These are phyloP conservation scores for Sporothrix luriei DNA, from an alignment of 2,329 filamentous ascomycete species.

Conservation along the genomic window DNA sequence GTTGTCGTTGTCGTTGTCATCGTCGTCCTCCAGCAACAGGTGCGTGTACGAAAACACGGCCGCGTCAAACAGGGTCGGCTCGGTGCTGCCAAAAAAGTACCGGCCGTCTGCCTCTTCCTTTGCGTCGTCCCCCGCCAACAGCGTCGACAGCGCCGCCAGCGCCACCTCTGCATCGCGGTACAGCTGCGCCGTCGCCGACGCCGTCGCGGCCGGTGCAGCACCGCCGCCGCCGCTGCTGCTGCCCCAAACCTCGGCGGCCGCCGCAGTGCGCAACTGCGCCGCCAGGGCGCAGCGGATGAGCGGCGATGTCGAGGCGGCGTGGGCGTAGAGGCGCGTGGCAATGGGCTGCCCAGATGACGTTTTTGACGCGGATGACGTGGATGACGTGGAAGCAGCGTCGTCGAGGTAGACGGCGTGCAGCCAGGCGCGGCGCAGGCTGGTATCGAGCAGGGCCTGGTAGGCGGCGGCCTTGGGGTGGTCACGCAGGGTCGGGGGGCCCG, in stretches of 20 bases:
- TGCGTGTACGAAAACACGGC: conserved; percentile 88
- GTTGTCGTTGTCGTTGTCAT: not conserved
- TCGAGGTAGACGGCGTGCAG: conserved; percentile 78
- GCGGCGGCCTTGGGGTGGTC: conserved; percentile 62
- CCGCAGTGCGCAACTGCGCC: conserved; percentile 70
- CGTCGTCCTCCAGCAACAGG: conserved; percentile 66
- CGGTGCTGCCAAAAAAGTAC: conserved; percentile 61
- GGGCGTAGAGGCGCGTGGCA: conserved; percentile 71
- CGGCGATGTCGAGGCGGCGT: conserved; percentile 59
- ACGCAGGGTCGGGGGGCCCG: conserved; percentile 19
- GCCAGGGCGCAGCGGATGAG: conserved; percentile 66
- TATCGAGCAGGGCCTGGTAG: conserved; percentile 76
- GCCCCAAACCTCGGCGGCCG: conserved; percentile 60
- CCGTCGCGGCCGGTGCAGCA: conserved; percentile 42
- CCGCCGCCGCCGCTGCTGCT: conserved; percentile 32
- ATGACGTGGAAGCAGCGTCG: not conserved
- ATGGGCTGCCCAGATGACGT: conserved; percentile 59
- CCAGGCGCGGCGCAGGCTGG: conserved; percentile 82
- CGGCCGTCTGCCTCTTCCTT: conserved; percentile 36
- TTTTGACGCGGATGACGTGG: not conserved
- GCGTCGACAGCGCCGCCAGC: conserved; percentile 50
- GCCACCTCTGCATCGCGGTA: conserved; percentile 51
- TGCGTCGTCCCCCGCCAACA: conserved; percentile 41
- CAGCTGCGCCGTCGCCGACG: conserved; percentile 44
- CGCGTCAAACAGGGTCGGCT: conserved; percentile 80